Evolutionary conservation across 345 rosid species (phyloP), one percentile per base, ranked within the genome.

Genomic region (Erucastrum elatum): DNA sequence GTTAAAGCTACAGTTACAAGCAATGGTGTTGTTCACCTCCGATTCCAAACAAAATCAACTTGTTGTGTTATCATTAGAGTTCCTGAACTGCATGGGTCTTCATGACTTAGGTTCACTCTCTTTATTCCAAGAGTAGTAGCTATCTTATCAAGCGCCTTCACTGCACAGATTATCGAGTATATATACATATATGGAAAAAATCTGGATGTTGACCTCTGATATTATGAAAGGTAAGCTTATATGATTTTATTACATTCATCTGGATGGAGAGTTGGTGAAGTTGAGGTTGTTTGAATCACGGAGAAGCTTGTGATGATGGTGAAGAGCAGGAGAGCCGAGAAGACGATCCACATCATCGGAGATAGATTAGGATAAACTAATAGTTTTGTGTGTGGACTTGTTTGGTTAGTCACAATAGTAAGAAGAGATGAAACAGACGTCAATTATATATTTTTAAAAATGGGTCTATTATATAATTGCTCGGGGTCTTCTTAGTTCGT

Each of bases 51-150:
- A 5, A 7, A 4, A 53, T 37, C 61, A 41, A 9, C 21, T n/a
- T 64, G n/a, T 34, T 64, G 27, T 15, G 39, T 15, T 39, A 46
- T 4, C 75, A 17, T 71, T 51, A 77, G 66, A 15, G 56, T 53
- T 65, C 41, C 3, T 12, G 21, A 49, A 6, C 35, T n/a, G 15
- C 81, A 77, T 15, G 81, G 81, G 10, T 77, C 76, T 71, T 29
- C 65, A 59, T 1, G 0, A 3, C 44, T 77, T 8, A 77, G 60
- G 35, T 71, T 37, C 27, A 77, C 5, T 12, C 49, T 63, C 60
- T 64, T 55, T 17, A 65, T 64, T 21, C 81, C 81, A 53, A 77
- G 81, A 35, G 81, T 71, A 64, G 71, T 71, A 26, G 76, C 76
- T 49, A 77, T 71, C 46, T 77, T 29, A 29, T 17, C 62, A 13